These are phyloP conservation scores for Ceratocystis destructans DNA, from an alignment of 2,329 filamentous ascomycete species.

Conservation along the genomic window DNA sequence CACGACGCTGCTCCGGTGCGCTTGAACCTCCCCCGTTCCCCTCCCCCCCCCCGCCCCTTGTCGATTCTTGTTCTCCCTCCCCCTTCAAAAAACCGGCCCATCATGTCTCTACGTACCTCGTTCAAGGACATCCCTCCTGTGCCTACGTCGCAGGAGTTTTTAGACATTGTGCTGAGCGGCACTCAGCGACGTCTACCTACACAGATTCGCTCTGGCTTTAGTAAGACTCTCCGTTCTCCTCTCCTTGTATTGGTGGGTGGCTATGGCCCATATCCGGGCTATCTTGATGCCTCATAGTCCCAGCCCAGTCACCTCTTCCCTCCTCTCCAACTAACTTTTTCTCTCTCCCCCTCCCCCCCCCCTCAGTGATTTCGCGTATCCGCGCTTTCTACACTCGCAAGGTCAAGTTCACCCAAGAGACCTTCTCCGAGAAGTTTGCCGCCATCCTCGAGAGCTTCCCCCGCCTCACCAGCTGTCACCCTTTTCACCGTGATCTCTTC, in stretches of 20 bases:
- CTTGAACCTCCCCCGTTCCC: no score
- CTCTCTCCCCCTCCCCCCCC: background rate
- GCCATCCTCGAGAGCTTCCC: slow-evolving; percentile 89
- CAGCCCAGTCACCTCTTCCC: background rate
- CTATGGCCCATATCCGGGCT: no score
- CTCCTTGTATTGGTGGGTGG: no score
- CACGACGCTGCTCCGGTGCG: background rate
- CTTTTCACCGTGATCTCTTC: slow-evolving; percentile 70
- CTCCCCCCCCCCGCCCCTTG: no score
- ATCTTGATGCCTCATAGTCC: no score
- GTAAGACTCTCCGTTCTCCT: slow-evolving; percentile 33
- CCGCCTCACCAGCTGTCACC: slow-evolving; percentile 83
- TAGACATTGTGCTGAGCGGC: slow-evolving; percentile 90
- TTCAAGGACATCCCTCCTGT: slow-evolving; percentile 75
- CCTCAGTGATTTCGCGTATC: slow-evolving; percentile 19
- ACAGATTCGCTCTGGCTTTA: slow-evolving; percentile 89
- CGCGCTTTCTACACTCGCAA: slow-evolving; percentile 84
- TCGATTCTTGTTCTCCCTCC: background rate
- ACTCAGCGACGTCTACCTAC: slow-evolving; percentile 88
- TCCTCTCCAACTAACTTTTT: background rate
- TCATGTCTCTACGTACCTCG: slow-evolving; percentile 31
- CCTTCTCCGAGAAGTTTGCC: slow-evolving; percentile 84
- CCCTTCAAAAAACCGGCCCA: slow-evolving; percentile 8
- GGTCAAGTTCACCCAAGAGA: slow-evolving; percentile 96
- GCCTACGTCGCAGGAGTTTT: slow-evolving; percentile 85